Base-by-base conservation (phyloP, 106 monocot genomes). In the Allium cepa region DNA sequence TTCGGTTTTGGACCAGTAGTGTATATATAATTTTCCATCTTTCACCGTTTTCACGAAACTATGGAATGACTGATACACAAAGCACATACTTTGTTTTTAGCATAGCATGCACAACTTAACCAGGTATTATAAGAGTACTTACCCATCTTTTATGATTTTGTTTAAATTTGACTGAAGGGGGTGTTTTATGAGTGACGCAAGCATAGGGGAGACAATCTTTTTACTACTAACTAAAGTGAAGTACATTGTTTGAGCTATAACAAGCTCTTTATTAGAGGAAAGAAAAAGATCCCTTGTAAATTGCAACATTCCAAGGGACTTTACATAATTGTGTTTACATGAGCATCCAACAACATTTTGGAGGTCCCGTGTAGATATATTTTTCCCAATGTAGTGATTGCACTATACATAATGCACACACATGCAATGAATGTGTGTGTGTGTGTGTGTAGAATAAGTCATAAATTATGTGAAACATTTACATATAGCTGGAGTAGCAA, bases 151-250 rank as follows among this genome's bases (percentile, higher is more conserved):
- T 65, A 36, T 50, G 14, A 26, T 51, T 63, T 59, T 66, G 75
- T 62, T 69, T 67, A 61, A 46, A 61, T 71, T 80, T 72, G 66
- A 59, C 46, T 26, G 70, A 26, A 56, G 53, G 76, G 75, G 58
- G 59, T 66, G 56, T 15, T 76, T 64, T 67, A 70, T 80, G 75
- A 50, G 50, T 73, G 76, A 81, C 69, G 63, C 67, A 58, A 67
- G 81, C 76, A 81, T 76, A 72, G 72, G 61, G 63, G 72, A 72
- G 71, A 80, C 76, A 72, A 76, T 57, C 63, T 73, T 77, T 63
- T 73, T 77, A 58, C 60, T 68, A 67, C 76, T 76, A 53, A 81
- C 76, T 67, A 81, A 69, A 81, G 72, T 28, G 22, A 59, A 59
- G 59, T 48, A 47, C 8, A 48, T 64, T 48, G 49, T 50, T 65